These are phyloP conservation scores for Phytophthora cactorum DNA, from an alignment of 352 stramenopile genomes.

Conservation along the genomic window DNA sequence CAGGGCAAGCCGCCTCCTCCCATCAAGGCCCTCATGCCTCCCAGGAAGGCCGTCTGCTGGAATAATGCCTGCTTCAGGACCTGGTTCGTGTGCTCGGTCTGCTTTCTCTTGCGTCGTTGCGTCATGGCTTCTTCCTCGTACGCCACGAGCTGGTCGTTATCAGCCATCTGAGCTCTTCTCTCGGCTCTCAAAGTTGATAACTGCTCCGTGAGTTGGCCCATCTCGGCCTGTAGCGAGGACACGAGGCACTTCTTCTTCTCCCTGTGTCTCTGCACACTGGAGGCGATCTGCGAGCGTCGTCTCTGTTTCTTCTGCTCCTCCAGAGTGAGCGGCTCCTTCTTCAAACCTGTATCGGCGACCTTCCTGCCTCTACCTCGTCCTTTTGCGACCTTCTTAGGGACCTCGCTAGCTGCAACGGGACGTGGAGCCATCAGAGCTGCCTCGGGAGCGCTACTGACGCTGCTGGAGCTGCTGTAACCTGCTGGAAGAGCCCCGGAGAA, in stretches of 20 bases:
- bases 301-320: constrained; percentile 69
- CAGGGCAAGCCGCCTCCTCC: constrained; percentile 39
- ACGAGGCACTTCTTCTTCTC: constrained; percentile 73
- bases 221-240: constrained; percentile 52
- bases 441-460: constrained; percentile 8
- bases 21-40: constrained; percentile 57
- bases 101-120: constrained; percentile 65
- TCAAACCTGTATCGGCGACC: neutral
- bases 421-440: neutral
- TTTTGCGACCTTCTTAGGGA: constrained; percentile 12
- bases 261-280: constrained; percentile 67
- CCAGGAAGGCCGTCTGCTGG: constrained; percentile 65
- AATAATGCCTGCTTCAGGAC: constrained; percentile 74
- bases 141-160: constrained; percentile 58
- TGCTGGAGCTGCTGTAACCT: constrained; percentile 15
- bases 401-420: neutral
- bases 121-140: constrained; percentile 67
- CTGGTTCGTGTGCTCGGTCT: constrained; percentile 59
- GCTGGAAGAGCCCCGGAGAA: constrained; percentile 15
- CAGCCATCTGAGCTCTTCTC: constrained; percentile 44
- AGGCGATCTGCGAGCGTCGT: constrained; percentile 66
- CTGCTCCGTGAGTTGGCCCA: constrained; percentile 46
- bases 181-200: constrained; percentile 49
- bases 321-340: constrained; percentile 35
- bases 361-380: constrained; percentile 21